A percentile compares a stretch with the other conserved stretches of the same genome.
Evolutionary conservation across 2,329 filamentous ascomycete genomes (phyloP).

Genomic region (Hawksworthiomyces lignivorus): DNA sequence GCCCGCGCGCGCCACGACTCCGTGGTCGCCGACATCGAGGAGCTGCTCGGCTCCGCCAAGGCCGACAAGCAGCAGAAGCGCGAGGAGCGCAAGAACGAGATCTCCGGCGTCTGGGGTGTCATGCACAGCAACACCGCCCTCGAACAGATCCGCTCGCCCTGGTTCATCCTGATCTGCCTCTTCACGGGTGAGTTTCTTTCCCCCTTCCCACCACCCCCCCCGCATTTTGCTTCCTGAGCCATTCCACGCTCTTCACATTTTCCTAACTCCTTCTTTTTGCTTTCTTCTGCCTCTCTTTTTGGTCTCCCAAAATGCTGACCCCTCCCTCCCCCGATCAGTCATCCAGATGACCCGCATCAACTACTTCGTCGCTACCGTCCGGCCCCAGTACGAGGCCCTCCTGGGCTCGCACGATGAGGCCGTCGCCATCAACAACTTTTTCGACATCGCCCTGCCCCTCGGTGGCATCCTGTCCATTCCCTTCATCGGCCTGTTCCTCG

Average conservation of each 20-base stretch:
- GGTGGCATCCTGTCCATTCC: slow-evolving; percentile 81
- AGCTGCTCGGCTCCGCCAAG: slow-evolving; percentile 57
- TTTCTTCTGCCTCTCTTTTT: background rate
- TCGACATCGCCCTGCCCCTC: slow-evolving; percentile 70
- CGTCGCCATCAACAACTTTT: slow-evolving; percentile 69
- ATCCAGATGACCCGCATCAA: slow-evolving; percentile 78
- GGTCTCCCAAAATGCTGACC: too few species aligned
- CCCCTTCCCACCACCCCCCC: too few species aligned
- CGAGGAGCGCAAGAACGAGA: slow-evolving; percentile 62
- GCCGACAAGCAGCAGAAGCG: slow-evolving; percentile 55
- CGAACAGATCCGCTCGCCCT: slow-evolving; percentile 69
- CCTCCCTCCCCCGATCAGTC: slow-evolving; percentile 25
- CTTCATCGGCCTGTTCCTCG: slow-evolving; percentile 74
- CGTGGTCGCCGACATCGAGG: slow-evolving; percentile 63
- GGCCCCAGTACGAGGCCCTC: slow-evolving; percentile 72
- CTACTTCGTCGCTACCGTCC: slow-evolving; percentile 84
- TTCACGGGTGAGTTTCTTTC: slow-evolving; percentile 54
- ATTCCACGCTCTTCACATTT: too few species aligned
- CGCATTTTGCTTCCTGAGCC: too few species aligned
- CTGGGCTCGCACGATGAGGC: slow-evolving; percentile 56
- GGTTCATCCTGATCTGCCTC: slow-evolving; percentile 76
- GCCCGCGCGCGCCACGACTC: slow-evolving; percentile 49
- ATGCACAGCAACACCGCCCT: slow-evolving; percentile 65
- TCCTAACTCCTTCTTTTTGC: background rate
- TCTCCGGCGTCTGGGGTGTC: slow-evolving; percentile 77